Conservation (phyloP, 371 early-diverging fungal genomes). For the Basidiobolus meristosporus region DNA sequence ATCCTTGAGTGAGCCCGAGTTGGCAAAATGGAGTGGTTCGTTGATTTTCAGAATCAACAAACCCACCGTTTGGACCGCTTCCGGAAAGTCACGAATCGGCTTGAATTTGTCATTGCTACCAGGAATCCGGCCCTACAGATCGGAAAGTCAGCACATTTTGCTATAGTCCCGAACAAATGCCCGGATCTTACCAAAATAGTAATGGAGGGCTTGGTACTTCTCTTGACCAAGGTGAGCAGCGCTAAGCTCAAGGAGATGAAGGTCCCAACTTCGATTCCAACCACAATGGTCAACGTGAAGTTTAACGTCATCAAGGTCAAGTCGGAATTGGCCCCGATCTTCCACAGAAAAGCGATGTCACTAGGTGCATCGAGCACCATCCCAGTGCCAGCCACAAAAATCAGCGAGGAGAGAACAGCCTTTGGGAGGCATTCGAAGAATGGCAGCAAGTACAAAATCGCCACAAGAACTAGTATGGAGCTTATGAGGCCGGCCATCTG, state of each 20-base stretch:
- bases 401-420: slow-evolving; percentile 64
- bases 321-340: slow-evolving; percentile 74
- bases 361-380: slow-evolving; percentile 60
- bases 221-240: too few species aligned
- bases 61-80: slow-evolving; percentile 11
- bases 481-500: slow-evolving; percentile 74
- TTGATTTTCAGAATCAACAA: slow-evolving; percentile 72
- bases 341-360: slow-evolving; percentile 62
- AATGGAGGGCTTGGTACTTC: too few species aligned
- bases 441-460: slow-evolving; percentile 58
- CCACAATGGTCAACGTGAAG: slow-evolving; percentile 58
- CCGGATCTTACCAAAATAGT: too few species aligned
- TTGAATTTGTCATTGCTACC: too few species aligned
- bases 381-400: slow-evolving; percentile 67
- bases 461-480: slow-evolving; percentile 44
- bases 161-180: too few species aligned
- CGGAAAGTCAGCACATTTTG: too few species aligned
- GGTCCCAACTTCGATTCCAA: slow-evolving; percentile 82
- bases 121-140: too few species aligned
- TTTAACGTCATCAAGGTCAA: slow-evolving; percentile 56
- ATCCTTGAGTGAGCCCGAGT: slow-evolving; percentile 84
- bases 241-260: slow-evolving; percentile 69
- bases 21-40: slow-evolving; percentile 86
- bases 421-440: slow-evolving; percentile 72
- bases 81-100: too few species aligned